Evolutionary conservation across 495 filamentous ascomycete genomes (phyloP).

Genomic region (Penicillium soppii): DNA sequence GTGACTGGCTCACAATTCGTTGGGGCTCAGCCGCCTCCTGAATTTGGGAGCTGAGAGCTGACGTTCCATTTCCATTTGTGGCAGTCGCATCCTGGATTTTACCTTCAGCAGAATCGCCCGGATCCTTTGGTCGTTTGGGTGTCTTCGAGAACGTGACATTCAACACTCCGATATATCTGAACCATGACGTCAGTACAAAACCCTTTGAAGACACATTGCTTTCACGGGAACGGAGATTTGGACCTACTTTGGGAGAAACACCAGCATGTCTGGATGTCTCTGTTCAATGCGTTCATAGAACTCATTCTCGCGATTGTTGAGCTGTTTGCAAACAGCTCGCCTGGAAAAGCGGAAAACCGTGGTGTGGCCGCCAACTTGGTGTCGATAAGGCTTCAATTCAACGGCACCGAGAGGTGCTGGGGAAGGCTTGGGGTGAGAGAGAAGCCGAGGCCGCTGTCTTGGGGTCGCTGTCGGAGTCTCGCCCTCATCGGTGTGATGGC

Average conservation of each 20-base stretch:
- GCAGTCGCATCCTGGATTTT: slow-evolving; percentile 16
- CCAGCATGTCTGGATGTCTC: slow-evolving; percentile 82
- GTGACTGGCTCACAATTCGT: slow-evolving; percentile 79
- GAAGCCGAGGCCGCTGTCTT: slow-evolving; percentile 35
- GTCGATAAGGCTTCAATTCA: slow-evolving; percentile 92
- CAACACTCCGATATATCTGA: slow-evolving; percentile 88
- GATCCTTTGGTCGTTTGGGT: slow-evolving; percentile 59
- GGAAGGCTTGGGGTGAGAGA: slow-evolving; percentile 31
- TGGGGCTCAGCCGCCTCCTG: slow-evolving; percentile 42
- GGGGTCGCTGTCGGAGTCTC: slow-evolving; percentile 65
- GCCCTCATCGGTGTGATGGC: slow-evolving; percentile 55
- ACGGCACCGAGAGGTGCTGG: slow-evolving; percentile 79
- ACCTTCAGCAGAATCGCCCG: slow-evolving; percentile 22
- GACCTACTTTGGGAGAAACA: slow-evolving; percentile 87
- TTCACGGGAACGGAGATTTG: background rate
- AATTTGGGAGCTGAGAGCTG: slow-evolving; percentile 12
- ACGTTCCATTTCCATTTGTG: slow-evolving; percentile 23
- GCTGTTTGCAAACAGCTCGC: slow-evolving; percentile 93
- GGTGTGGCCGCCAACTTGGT: slow-evolving; percentile 95
- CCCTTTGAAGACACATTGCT: background rate
- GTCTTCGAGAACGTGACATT: slow-evolving; percentile 96
- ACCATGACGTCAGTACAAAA: slow-evolving; percentile 36
- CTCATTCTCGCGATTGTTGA: slow-evolving; percentile 96
- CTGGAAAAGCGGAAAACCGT: slow-evolving; percentile 95
- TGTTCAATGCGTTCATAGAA: slow-evolving; percentile 96